Base-by-base conservation (phyloP, 768 basidiomycete species). In the Sutorius australiensis region DNA sequence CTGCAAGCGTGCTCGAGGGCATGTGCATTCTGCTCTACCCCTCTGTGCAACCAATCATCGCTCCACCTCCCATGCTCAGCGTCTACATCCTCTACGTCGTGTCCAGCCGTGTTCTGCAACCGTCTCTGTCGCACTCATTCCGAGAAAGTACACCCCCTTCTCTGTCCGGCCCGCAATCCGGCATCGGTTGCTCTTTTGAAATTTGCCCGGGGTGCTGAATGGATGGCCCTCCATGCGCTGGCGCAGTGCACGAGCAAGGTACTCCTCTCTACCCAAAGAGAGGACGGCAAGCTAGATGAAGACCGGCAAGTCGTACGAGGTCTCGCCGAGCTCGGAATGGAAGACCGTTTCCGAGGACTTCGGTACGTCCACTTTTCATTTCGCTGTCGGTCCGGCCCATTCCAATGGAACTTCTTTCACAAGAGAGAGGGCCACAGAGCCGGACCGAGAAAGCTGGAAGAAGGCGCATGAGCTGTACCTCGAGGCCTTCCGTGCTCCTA, bases 101-200 rank as follows among this genome's bases (percentile, higher is more conserved):
- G 90, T 57, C 75, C 81, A 4, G 78, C 80, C 10, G 76, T 82
- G 40, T 95, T 91, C 72, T 95, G 92, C 73, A 89, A 83, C 54
- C 79, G 89, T 3, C 79, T 91, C 2, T 95, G 92, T 64, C 77
- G 83, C 13, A 67, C 78, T 14, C 83, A 89, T 34, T 82, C 87
- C 0, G 78, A 77, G 2, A 77, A 76, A 53, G 75, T 76, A 0
- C 90, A 93, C 55, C 80, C 86, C 0, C 70, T 93, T 4, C 74
- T 94, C 11, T 95, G 92, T 59, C 77, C 84, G 5, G 73, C 78
- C 3, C 85, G 86, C 54, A 95, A 92, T 65, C 89, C 88, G 0
- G 82, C 81, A 6, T 80, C 79, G 5, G 67, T 74, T 3, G 77
- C 82, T 0, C 77, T 94, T 3, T 59, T 91, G 14, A 73, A 73